Evolutionary conservation across 306 rosid species (phyloP).

Genomic region (Acacia acuminata): DNA sequence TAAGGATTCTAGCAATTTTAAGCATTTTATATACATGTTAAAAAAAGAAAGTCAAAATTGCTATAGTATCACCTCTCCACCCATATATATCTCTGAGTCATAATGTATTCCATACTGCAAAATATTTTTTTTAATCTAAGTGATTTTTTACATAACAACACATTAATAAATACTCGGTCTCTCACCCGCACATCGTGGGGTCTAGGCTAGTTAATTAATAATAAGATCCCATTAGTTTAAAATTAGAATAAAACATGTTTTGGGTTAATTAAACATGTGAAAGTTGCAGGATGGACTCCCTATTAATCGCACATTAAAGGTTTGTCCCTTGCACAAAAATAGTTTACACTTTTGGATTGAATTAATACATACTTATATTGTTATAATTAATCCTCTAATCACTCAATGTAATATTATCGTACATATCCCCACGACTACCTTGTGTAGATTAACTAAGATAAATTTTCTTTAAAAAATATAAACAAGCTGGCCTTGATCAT

Average conservation of each 20-base stretch:
- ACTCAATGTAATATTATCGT: neutral
- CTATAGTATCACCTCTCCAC: too few species aligned
- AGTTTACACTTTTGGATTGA: neutral
- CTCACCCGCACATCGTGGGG: too few species aligned
- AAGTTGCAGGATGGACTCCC: neutral
- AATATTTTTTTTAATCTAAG: too few species aligned
- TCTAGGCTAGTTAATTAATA: too few species aligned
- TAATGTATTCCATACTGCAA: too few species aligned
- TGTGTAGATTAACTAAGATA: neutral
- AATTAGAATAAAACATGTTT: neutral
- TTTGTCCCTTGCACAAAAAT: neutral
- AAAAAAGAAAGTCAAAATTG: too few species aligned
- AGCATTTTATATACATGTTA: too few species aligned
- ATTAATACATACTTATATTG: neutral
- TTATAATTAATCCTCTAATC: neutral
- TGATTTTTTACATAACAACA: too few species aligned
- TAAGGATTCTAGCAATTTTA: too few species aligned
- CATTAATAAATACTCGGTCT: too few species aligned
- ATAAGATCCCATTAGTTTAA: neutral
- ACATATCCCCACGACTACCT: neutral
- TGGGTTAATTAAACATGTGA: neutral
- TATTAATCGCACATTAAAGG: neutral
- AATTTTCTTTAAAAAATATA: too few species aligned
- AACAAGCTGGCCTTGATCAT: neutral
- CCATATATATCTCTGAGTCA: too few species aligned